These are phyloP conservation scores for Zoysia pacifica DNA, from an alignment of 176 grass and related monocot species.

Conservation along the genomic window DNA sequence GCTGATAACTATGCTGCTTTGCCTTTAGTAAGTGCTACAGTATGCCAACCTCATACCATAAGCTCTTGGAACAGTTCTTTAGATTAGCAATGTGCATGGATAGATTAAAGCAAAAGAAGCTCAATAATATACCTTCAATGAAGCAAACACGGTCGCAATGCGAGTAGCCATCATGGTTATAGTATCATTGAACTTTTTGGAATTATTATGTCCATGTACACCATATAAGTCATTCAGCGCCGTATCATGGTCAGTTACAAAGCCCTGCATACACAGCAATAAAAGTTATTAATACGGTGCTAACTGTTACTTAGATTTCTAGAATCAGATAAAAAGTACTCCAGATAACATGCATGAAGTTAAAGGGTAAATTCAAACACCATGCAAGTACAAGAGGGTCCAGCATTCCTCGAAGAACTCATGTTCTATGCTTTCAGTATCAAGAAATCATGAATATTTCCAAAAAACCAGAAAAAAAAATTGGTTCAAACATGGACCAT, in stretches of 20 bases:
- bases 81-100: slow-evolving; percentile 9
- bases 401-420: not conserved
- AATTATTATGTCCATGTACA: slow-evolving; percentile 57
- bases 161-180: slow-evolving; percentile 80
- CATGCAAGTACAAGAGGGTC: slow-evolving; percentile 20
- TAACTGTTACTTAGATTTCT: slow-evolving; percentile 1
- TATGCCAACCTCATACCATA: slow-evolving; percentile 2
- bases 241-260: slow-evolving; percentile 90
- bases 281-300: slow-evolving; percentile 22
- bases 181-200: slow-evolving; percentile 66
- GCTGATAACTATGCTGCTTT: not conserved
- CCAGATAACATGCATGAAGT: not conserved
- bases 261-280: slow-evolving; percentile 55
- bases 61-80: slow-evolving; percentile 6
- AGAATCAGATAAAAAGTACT: slow-evolving; percentile 6
- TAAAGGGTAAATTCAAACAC: not conserved
- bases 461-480: slow-evolving; percentile 10
- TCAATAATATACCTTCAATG: slow-evolving; percentile 65
- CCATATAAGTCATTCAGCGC: slow-evolving; percentile 75
- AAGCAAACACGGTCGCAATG: slow-evolving; percentile 86
- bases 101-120: slow-evolving; percentile 31
- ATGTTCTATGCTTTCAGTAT: slow-evolving; percentile 21
- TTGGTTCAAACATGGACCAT: slow-evolving; percentile 11
- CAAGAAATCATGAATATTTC: slow-evolving; percentile 23
- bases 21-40: slow-evolving; percentile 1